Evolutionary conservation across 75 land plant genomes (phyloP).

Genomic region (Isoetes taiwanensis): DNA sequence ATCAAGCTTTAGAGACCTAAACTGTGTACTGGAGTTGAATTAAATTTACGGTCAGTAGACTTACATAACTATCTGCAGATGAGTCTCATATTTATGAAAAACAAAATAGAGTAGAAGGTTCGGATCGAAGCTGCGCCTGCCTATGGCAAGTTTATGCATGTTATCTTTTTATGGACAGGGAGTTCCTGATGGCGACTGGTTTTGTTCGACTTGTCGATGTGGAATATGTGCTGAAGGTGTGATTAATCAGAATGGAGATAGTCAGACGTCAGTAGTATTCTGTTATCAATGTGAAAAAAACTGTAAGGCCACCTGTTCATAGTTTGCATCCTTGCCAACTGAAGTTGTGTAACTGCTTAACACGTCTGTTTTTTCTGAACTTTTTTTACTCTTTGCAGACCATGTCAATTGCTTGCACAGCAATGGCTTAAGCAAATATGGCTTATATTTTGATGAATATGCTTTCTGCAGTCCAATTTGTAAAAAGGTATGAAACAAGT

Average conservation of each 20-base stretch:
- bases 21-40: no score
- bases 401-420: slow-evolving; percentile 5
- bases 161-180: slow-evolving; percentile 33
- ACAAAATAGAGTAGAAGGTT: no score
- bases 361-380: not conserved
- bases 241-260: not conserved
- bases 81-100: no score
- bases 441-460: not conserved
- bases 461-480: slow-evolving; percentile 15
- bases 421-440: not conserved
- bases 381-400: slow-evolving; percentile 12
- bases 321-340: no score
- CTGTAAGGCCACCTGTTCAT: no score
- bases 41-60: no score
- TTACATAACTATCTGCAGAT: no score
- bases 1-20: no score
- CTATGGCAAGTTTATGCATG: no score
- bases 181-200: slow-evolving; percentile 78
- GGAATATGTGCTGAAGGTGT: slow-evolving; percentile 31
- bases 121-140: no score
- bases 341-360: not conserved
- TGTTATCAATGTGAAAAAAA: slow-evolving; percentile 56
- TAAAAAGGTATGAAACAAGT: slow-evolving; percentile 16
- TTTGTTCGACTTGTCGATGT: slow-evolving; percentile 64
- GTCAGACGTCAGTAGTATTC: slow-evolving; percentile 3